Conservation (phyloP, 1,139 yeast species). For the Candida albicans region DNA sequence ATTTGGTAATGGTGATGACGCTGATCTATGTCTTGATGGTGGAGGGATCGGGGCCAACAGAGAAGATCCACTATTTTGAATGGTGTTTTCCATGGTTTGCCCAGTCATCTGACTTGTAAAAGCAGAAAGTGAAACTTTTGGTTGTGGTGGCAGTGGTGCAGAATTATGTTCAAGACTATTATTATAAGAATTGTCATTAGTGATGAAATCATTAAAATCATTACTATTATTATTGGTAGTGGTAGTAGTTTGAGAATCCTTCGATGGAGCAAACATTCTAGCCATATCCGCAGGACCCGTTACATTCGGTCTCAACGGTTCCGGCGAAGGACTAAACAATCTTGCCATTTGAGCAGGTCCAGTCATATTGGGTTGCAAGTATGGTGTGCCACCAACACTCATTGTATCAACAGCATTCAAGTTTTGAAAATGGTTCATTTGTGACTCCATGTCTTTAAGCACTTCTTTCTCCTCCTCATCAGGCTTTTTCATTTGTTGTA, state of each 20-base stretch:
- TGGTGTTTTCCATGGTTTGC: slow-evolving; percentile 38
- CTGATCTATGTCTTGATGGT: slow-evolving; percentile 38
- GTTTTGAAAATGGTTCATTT: slow-evolving; percentile 64
- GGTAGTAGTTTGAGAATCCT: neutral
- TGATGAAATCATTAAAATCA: slow-evolving; percentile 5
- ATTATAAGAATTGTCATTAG: neutral
- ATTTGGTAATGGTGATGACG: slow-evolving; percentile 46
- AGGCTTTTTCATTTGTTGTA: slow-evolving; percentile 43
- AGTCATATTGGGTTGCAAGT: slow-evolving; percentile 51
- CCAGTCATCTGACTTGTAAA: slow-evolving; percentile 50
- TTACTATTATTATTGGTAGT: slow-evolving; percentile 6
- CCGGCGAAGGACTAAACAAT: slow-evolving; percentile 25
- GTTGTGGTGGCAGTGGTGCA: too few species aligned
- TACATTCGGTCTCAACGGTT: slow-evolving; percentile 36
- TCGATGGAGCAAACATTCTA: slow-evolving; percentile 26
- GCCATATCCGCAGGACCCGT: slow-evolving; percentile 45
- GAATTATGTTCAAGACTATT: slow-evolving; percentile 5
- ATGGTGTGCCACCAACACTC: slow-evolving; percentile 56
- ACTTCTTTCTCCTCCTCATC: slow-evolving; percentile 61
- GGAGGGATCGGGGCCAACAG: slow-evolving; percentile 21
- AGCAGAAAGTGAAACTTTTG: slow-evolving; percentile 39
- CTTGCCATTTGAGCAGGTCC: slow-evolving; percentile 51
- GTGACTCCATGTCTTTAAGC: slow-evolving; percentile 65
- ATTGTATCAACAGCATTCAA: slow-evolving; percentile 65
- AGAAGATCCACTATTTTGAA: slow-evolving; percentile 24